Evolutionary conservation across 2,329 filamentous ascomycete species (phyloP).

Genomic region (Beauveria varroae): DNA sequence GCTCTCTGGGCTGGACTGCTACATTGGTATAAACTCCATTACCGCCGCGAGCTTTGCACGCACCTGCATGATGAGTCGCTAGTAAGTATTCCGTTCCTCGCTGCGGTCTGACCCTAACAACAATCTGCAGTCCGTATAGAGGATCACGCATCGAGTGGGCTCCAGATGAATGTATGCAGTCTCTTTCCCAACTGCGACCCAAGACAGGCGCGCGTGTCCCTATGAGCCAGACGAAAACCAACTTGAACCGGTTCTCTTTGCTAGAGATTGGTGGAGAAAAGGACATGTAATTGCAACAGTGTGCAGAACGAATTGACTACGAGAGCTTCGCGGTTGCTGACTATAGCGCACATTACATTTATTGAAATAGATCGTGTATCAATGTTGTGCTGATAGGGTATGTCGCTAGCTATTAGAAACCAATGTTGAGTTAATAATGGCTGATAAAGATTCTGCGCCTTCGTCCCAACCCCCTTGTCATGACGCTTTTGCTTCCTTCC

Average conservation of each 20-base stretch:
- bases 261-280: neutral
- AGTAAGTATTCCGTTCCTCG: slow-evolving; percentile 27
- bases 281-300: neutral
- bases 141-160: slow-evolving; percentile 63
- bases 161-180: slow-evolving; percentile 62
- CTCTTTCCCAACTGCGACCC: slow-evolving; percentile 32
- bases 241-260: slow-evolving; percentile 2
- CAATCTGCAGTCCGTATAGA: slow-evolving; percentile 55
- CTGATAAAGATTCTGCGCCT: neutral
- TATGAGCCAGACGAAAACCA: slow-evolving; percentile 17
- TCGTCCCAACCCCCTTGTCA: neutral
- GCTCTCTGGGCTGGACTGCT: slow-evolving; percentile 51
- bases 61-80: slow-evolving; percentile 66
- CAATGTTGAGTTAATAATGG: neutral
- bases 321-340: neutral
- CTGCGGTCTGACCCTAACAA: slow-evolving; percentile 13
- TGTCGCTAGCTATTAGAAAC: slow-evolving; percentile 1
- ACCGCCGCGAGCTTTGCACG: slow-evolving; percentile 67
- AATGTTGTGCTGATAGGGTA: neutral
- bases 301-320: neutral
- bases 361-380: neutral
- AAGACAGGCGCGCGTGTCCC: slow-evolving; percentile 19
- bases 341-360: neutral
- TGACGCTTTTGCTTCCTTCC: neutral
- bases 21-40: slow-evolving; percentile 70